Evolutionary conservation across 2,329 filamentous ascomycete genomes (phyloP).

Genomic region (Aspergillus sclerotialis): DNA sequence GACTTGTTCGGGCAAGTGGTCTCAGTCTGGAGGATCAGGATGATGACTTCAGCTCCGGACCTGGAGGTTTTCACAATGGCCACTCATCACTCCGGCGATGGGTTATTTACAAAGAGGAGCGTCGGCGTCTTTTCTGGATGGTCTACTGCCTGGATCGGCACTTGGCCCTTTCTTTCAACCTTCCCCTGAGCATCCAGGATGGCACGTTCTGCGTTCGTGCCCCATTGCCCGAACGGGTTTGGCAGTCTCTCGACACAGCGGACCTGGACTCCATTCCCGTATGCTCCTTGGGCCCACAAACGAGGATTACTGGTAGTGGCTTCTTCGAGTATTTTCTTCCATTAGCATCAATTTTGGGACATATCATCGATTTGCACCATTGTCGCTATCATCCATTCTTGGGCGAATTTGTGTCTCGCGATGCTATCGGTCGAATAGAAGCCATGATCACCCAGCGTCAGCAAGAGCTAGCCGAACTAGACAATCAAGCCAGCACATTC

Average conservation of each 20-base stretch:
- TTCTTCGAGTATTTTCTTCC: conserved; percentile 48
- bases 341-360: conserved; percentile 43
- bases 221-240: conserved; percentile 36
- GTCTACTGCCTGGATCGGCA: conserved; percentile 44
- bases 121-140: conserved; percentile 44
- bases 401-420: conserved; percentile 27
- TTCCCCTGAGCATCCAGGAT: conserved; percentile 39
- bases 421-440: conserved; percentile 29
- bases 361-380: conserved; percentile 45
- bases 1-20: conserved; percentile 21
- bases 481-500: conserved; percentile 11
- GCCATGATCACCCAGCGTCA: conserved; percentile 35
- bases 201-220: conserved; percentile 32
- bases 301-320: conserved; percentile 32
- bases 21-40: conserved; percentile 35
- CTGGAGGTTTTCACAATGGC: conserved; percentile 32
- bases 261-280: conserved; percentile 24
- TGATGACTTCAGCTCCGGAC: conserved; percentile 23
- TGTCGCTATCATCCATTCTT: conserved; percentile 39
- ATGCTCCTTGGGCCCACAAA: conserved; percentile 31
- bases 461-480: conserved; percentile 14
- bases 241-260: conserved; percentile 34
- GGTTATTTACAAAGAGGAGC: conserved; percentile 29
- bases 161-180: conserved; percentile 43
- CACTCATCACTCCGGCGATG: conserved; percentile 13